Evolutionary conservation across 1,284 basidiomycete genomes (phyloP), one percentile per base, ranked within the genome.

Genomic region (Puccinia horiana): DNA sequence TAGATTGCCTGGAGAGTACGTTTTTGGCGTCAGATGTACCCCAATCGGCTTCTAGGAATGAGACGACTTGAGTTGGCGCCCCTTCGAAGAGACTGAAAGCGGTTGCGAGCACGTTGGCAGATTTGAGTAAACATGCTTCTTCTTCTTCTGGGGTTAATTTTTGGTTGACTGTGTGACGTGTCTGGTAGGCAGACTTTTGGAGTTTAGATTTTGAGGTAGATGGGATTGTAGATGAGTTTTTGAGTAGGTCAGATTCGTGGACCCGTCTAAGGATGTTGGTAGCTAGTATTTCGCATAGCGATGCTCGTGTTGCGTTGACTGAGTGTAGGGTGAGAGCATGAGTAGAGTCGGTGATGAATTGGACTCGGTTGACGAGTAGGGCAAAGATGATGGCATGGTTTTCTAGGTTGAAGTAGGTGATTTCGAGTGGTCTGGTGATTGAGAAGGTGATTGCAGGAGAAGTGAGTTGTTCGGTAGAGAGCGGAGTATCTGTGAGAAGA

Each of bases 211-310:
- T 29, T 16, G n/a, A 40, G 26, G 5, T 14, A 40, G 52, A 26
- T 56, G 49, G n/a, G n/a, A 42, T 40, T 1, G 2, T 20, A 35
- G 44, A 29, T 11, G 65, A 4, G 42, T 42, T 54, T 8, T 52
- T 61, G 32, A 67, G 56, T 3, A 81, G 63, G 49, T 75, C 70
- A 6, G 79, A 80, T 61, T 84, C 63, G 65, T 83, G 83, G 11
- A 83, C 42, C 72, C 78, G 81, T 9, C 85, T 83, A 9, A 86
- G 63, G 1, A 86, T 70, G 67, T 84, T 84, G 70, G 84, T 83
- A 0, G 86, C 86, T 16, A 86, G 81, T 26, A 85, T 81, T 81
- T 86, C 86, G 82, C 86, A 86, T 0, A 86, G 65, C 23, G 83
- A 83, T 2, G 86, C 86, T 5, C 85, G 65, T 8, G 85, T 83